phyloP scores from a whole-genome alignment of 2,329 filamentous ascomycete species.

The Diaporthe helianthi region DNA sequence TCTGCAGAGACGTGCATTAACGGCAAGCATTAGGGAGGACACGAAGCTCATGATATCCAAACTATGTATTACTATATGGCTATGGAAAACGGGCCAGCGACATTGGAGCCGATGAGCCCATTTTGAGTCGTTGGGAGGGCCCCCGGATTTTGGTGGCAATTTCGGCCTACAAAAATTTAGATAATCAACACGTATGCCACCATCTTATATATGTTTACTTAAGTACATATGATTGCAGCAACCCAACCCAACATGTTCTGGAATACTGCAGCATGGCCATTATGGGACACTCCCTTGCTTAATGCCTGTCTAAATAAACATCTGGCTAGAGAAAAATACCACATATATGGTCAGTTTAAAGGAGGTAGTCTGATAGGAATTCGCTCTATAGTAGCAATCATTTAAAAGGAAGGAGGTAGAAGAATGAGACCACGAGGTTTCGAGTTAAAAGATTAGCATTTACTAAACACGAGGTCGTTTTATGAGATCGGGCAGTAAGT shows the following conservation, averaged over 20 bases:
- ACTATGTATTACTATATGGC: slow-evolving; percentile 14
- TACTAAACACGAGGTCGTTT: background rate
- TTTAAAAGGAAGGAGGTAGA: too few relatives aligned
- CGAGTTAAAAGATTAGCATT: too few relatives aligned
- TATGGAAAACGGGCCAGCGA: background rate
- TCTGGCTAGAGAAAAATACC: too few relatives aligned
- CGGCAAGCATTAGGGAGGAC: background rate
- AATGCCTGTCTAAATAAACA: too few relatives aligned
- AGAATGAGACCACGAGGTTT: too few relatives aligned
- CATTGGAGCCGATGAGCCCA: background rate
- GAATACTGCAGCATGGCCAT: background rate
- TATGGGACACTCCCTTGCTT: too few relatives aligned
- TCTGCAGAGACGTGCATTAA: slow-evolving; percentile 4
- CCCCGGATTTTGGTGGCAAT: background rate
- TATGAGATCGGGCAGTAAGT: background rate
- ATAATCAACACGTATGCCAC: background rate
- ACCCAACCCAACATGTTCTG: background rate
- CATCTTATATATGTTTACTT: too few relatives aligned
- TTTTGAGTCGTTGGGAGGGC: background rate
- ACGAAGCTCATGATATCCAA: slow-evolving; percentile 22
- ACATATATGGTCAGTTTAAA: too few relatives aligned
- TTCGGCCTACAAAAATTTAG: too few relatives aligned
- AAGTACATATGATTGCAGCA: background rate
- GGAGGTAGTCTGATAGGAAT: too few relatives aligned
- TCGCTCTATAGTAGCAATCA: too few relatives aligned